Evolutionary conservation across 2,329 filamentous ascomycete species (phyloP).

Genomic region (Arthroderma sp.): DNA sequence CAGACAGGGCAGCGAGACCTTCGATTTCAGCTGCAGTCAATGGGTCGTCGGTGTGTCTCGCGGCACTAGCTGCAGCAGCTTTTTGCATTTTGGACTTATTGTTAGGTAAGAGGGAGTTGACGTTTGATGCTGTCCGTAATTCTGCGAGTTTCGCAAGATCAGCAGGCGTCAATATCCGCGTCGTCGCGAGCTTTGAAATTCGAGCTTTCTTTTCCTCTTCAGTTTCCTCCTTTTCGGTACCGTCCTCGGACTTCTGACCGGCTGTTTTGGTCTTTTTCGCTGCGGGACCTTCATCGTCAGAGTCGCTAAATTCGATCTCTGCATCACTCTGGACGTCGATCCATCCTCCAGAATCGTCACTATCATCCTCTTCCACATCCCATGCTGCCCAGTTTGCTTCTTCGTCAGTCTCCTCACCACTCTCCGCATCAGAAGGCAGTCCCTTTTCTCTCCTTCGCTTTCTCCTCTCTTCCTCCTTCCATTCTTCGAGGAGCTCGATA

Average conservation of each 20-base stretch:
- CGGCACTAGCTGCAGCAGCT: constrained; percentile 29
- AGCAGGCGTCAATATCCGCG: constrained; percentile 84
- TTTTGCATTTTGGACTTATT: constrained; percentile 32
- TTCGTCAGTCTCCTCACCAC: constrained; percentile 47
- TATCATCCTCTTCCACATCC: constrained; percentile 47
- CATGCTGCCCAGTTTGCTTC: constrained; percentile 45
- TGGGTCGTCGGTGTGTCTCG: constrained; percentile 69
- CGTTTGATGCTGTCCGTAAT: constrained; percentile 58
- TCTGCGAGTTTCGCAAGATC: constrained; percentile 92
- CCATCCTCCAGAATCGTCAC: constrained; percentile 74
- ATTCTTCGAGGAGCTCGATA: constrained; percentile 77
- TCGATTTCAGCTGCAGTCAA: constrained; percentile 88
- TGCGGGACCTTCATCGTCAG: constrained; percentile 56
- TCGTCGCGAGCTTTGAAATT: constrained; percentile 67
- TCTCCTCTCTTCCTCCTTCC: constrained; percentile 80
- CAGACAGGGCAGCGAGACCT: constrained; percentile 58
- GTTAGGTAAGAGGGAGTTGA: constrained; percentile 49
- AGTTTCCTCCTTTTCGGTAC: constrained; percentile 25
- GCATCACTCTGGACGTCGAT: constrained; percentile 78
- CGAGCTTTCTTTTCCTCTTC: constrained; percentile 16
- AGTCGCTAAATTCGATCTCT: constrained; percentile 58
- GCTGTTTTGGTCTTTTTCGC: constrained; percentile 51
- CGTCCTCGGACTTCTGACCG: constrained; percentile 17
- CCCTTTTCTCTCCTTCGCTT: constrained; percentile 58
- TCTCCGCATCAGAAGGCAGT: constrained; percentile 47